Evolutionary conservation across 257 asterid genomes (phyloP), one percentile per base, ranked within the genome.

Genomic region (Capsicum chinense): DNA sequence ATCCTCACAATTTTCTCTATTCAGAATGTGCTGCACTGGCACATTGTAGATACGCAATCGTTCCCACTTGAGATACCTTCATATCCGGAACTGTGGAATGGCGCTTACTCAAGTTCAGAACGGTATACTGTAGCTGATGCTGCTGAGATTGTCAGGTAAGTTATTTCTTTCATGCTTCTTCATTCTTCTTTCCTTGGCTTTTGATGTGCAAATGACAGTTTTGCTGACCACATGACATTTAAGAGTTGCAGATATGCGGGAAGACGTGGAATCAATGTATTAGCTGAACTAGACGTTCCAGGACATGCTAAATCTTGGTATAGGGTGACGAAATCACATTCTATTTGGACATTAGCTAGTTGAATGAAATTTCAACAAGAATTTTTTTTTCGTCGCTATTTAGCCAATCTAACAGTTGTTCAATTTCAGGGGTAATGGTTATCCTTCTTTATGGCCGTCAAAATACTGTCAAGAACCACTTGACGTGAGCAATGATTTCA

Each of bases 1-100:
- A 79, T 76, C 52, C 69, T 37, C 35, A 57, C 48, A 21, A 52
- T 80, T 67, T 11, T 9, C 69, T 44, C 13, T 13, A 63, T 69
- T 78, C 94, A 96, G 99, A 96, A 94, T 82, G 99, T 96, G 92
- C 88, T 96, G 87, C 99, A 96, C 84, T 96, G 99, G 99, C 99
- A 96, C 87, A 96, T 96, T 76, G 98, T 96, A 71, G 99, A 96
- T 74, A 86, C 96, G 19, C 97, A 96, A 84, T 96, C 99, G 13
- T 96, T 96, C 89, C 99, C 99, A 6, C 95, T 96, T 9, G 97
- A 96, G 85, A 87, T 94, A 81, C 99, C 98, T 11, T 94, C 99
- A 5, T 90, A 87, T 84, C 99, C 99, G 3, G 93, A 92, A 88
- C 88, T 96, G 82, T 96, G 98, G 98, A 67, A 90, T 35, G 98